These are phyloP conservation scores for Fraxinus excelsior DNA, from an alignment of 257 asterid genomes.

Conservation along the genomic window DNA sequence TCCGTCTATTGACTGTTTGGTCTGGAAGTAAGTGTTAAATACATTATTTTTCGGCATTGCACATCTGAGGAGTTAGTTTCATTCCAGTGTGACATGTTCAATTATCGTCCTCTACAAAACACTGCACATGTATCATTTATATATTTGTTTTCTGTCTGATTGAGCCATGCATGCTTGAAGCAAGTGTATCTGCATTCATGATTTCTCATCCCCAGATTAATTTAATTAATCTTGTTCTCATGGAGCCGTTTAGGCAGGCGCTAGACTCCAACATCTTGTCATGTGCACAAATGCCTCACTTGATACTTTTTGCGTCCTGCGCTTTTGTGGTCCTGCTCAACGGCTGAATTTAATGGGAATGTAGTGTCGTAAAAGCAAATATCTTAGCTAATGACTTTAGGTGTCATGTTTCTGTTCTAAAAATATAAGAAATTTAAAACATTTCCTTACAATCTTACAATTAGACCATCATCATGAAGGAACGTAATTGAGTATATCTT, in stretches of 20 bases:
- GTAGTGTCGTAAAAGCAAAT: not conserved
- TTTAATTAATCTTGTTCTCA: not conserved
- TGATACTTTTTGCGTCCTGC: not conserved
- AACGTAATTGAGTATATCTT: not conserved
- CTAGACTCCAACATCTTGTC: not conserved
- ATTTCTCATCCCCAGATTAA: not conserved
- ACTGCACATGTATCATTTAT: not conserved
- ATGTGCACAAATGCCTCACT: not conserved
- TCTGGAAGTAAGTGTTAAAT: constrained; percentile 87
- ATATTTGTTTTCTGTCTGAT: not conserved
- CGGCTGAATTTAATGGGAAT: not conserved
- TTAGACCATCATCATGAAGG: not conserved
- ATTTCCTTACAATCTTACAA: not conserved
- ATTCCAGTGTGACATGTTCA: not conserved
- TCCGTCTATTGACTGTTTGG: constrained; percentile 93
- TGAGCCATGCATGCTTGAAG: not conserved
- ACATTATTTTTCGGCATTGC: constrained; percentile 8
- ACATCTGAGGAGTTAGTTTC: not conserved
- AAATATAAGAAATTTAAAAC: not conserved
- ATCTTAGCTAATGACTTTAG: not conserved
- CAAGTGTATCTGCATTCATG: not conserved
- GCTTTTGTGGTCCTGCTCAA: not conserved
- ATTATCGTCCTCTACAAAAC: not conserved
- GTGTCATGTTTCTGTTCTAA: not conserved
- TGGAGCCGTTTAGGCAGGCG: not conserved